phyloP scores from a whole-genome alignment of 169 alveolate genomes.

The Plasmodium coatneyi region DNA sequence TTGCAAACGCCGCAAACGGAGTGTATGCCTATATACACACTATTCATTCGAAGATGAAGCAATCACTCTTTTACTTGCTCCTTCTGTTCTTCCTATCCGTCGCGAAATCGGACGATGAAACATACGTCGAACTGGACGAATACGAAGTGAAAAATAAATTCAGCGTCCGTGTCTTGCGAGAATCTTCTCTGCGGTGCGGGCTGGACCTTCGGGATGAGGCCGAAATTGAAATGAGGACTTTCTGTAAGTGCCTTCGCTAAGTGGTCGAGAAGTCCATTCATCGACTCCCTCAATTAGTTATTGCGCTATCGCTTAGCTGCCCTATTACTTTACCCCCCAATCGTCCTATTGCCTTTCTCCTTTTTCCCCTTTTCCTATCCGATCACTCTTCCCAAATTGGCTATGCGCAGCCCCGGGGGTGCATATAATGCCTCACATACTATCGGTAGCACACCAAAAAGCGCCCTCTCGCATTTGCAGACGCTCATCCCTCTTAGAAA shows the following conservation, averaged over 20 bases:
- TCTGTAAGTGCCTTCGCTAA: slow-evolving; percentile 18
- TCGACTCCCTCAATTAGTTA: background rate
- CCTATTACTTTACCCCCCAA: background rate
- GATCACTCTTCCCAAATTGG: background rate
- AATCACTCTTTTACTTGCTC: slow-evolving; percentile 8
- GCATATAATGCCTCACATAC: slow-evolving; percentile 59
- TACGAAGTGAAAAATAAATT: slow-evolving; percentile 48
- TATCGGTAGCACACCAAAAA: slow-evolving; percentile 24
- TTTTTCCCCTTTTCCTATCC: slow-evolving; percentile 3
- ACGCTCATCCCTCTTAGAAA: background rate
- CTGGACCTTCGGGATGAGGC: slow-evolving; percentile 45
- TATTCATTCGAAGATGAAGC: slow-evolving; percentile 15
- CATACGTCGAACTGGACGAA: slow-evolving; percentile 8
- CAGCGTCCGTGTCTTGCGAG: slow-evolving; percentile 57
- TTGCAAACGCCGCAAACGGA: background rate
- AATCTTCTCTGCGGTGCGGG: slow-evolving; percentile 41
- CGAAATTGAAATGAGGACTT: slow-evolving; percentile 63
- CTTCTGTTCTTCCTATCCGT: slow-evolving; percentile 2
- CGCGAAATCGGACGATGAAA: slow-evolving; percentile 31
- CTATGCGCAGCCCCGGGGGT: slow-evolving; percentile 58
- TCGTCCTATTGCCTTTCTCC: background rate
- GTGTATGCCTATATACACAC: background rate
- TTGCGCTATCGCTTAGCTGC: background rate
- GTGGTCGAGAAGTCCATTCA: background rate
- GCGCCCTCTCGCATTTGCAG: background rate